phyloP scores from a whole-genome alignment of 345 rosid species.

The Salix exigua region DNA sequence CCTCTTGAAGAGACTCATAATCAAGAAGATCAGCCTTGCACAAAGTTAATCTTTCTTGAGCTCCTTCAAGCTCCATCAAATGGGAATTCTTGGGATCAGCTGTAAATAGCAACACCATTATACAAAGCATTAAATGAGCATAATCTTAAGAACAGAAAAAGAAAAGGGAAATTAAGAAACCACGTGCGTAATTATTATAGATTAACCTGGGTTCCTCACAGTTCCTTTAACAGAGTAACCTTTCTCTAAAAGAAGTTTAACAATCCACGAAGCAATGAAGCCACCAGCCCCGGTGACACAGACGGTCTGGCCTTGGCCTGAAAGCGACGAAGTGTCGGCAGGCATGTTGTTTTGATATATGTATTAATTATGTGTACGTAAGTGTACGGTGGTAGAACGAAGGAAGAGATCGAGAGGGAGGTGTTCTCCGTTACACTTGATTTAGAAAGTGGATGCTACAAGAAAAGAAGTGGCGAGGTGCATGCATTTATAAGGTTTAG shows the following conservation, averaged over 20 bases:
- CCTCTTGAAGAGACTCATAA: constrained; percentile 51
- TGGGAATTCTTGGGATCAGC: constrained; percentile 85
- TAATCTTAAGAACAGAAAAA: neutral
- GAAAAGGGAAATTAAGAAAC: neutral
- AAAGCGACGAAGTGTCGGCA: constrained; percentile 24
- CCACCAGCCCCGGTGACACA: constrained; percentile 99
- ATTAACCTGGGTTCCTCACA: constrained; percentile 72
- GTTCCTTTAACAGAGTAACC: constrained; percentile 89
- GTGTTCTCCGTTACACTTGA: neutral
- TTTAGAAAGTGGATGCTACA: neutral
- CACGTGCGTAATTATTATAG: too few species aligned
- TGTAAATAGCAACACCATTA: constrained; percentile 8
- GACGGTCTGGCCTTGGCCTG: constrained; percentile 50
- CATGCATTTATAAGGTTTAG: neutral
- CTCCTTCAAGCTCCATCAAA: constrained; percentile 86
- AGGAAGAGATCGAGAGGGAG: neutral
- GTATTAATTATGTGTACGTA: neutral
- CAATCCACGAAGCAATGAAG: constrained; percentile 96
- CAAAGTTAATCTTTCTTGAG: constrained; percentile 70
- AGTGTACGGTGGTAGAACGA: neutral
- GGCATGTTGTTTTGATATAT: constrained; percentile 10
- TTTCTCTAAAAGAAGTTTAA: constrained; percentile 68
- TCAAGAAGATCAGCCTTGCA: constrained; percentile 81
- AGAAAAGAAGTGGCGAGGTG: neutral
- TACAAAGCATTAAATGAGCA: neutral